Evolutionary conservation across 1,284 basidiomycete species (phyloP), one percentile per base, ranked within the genome.

Genomic region (Tilletia setariae): DNA sequence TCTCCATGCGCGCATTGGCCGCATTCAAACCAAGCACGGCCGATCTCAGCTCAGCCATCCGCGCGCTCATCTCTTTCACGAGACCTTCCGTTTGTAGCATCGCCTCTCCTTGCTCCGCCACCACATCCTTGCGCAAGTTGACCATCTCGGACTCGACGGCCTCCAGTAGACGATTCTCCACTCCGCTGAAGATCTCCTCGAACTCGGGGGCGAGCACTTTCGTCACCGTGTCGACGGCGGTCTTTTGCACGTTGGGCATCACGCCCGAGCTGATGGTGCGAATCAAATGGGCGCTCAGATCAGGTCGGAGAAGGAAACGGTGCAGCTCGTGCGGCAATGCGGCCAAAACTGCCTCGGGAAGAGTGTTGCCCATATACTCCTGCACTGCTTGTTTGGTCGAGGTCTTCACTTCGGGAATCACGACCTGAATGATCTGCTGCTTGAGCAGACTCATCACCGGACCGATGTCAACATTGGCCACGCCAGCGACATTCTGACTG

Each of bases 191-290:
- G 1, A 75, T 68, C 9, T 71, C 71, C 63, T 75, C 72, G 59
- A 75, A 73, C 66, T 75, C 70, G 28, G 74, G 75, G 8, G 75
- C 74, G 16, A 75, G 68, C 6, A 72, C 75, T 21, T 67, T 68
- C 51, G 66, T 68, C 59, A 76, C 69, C 30, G 71, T 69, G 63
- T 76, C 75, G 63, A 74, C 70, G 9, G 71, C 75, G 2, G 73
- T 74, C 40, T 70, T 70, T 65, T 73, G 75, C 35, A 76, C 70
- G 7, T 70, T 63, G 7, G 75, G 75, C 30, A 76, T 40, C 65
- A 76, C 73, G 63, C 67, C 61, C 40, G 72, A 63, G 1, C 72
- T 65, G 35, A 76, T 74, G 67, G 65, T 70, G 56, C 67, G 63
- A 0, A 72, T 67, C 6, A 76, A 68, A 66, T 76, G 70, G 11